Percentiles rank a stretch among this genome's conserved stretches.
These are phyloP conservation scores for Petasospora rhodanensis DNA, from an alignment of 1,139 yeast genomes.

Conservation along the genomic window DNA sequence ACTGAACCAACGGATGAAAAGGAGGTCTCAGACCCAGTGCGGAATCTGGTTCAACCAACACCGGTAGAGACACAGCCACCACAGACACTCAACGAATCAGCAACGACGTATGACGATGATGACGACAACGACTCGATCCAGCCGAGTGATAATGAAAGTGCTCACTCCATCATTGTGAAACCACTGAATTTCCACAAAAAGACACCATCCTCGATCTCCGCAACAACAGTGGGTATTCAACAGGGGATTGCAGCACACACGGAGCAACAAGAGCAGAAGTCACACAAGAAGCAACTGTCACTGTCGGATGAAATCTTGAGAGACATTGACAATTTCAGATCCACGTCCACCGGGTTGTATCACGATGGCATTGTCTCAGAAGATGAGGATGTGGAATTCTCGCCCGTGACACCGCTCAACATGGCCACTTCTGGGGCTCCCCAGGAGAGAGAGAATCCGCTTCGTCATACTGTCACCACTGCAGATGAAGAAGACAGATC, in stretches of 20 bases:
- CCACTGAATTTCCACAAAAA: constrained; percentile 23
- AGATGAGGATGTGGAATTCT: constrained; percentile 14
- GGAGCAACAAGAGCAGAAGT: too few species aligned
- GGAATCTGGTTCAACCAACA: too few species aligned
- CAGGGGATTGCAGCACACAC: background rate
- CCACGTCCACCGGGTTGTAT: constrained; percentile 9
- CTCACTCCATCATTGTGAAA: constrained; percentile 13
- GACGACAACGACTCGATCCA: background rate
- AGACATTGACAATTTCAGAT: constrained; percentile 24
- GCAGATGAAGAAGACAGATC: background rate
- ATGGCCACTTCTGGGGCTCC: background rate
- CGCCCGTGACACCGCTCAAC: constrained; percentile 21
- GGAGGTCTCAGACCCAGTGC: too few species aligned
- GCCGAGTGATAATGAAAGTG: constrained; percentile 1
- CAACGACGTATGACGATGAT: constrained; percentile 4
- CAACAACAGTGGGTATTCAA: constrained; percentile 4
- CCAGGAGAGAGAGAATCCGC: background rate
- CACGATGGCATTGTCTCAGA: constrained; percentile 5
- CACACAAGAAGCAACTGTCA: constrained; percentile 22
- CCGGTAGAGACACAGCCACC: too few species aligned
- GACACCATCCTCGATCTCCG: constrained; percentile 16
- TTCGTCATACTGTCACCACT: background rate
- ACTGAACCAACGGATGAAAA: background rate
- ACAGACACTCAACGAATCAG: too few species aligned
- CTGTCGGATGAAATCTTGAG: constrained; percentile 25